phyloP scores from a whole-genome alignment of 352 stramenopile species.

The Aphanomyces euteiches region DNA sequence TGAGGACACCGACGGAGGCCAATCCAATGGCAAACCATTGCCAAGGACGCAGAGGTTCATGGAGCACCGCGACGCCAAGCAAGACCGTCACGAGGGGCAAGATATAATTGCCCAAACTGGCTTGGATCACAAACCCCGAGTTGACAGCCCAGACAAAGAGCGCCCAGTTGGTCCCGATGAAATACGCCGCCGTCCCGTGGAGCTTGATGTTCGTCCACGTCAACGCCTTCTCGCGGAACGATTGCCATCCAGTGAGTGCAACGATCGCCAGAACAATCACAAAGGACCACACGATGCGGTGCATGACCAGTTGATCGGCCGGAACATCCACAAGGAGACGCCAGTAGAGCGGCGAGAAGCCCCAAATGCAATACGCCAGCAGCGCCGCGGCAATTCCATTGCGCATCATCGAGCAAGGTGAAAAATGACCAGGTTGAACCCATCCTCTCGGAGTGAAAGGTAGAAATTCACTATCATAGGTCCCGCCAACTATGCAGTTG shows the following conservation, averaged over 20 bases:
- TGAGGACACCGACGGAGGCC: constrained; percentile 6
- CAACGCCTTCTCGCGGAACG: constrained; percentile 3
- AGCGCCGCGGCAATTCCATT: constrained; percentile 20
- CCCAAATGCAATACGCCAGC: constrained; percentile 26
- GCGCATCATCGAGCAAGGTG: background rate
- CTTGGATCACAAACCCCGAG: constrained; percentile 17
- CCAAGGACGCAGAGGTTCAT: constrained; percentile 5
- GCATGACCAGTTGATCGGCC: constrained; percentile 19
- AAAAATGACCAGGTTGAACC: background rate
- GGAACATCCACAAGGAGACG: constrained; percentile 24
- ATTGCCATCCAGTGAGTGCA: background rate
- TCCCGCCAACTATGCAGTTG: background rate
- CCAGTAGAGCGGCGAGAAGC: constrained; percentile 29
- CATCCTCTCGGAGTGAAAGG: background rate
- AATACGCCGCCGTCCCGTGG: background rate
- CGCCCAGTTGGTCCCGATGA: constrained; percentile 20
- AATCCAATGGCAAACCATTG: constrained; percentile 13
- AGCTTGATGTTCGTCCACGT: constrained; percentile 6
- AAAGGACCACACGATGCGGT: constrained; percentile 28
- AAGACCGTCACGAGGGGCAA: constrained; percentile 10
- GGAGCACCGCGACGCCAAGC: constrained; percentile 7
- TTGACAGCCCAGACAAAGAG: constrained; percentile 23
- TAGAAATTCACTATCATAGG: background rate
- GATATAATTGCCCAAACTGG: constrained; percentile 19
- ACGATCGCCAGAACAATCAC: constrained; percentile 19